A percentile compares a stretch with the other conserved stretches of the same genome.
Conservation (phyloP, 257 asterid genomes). For the Solanum megistacrolobum region DNA sequence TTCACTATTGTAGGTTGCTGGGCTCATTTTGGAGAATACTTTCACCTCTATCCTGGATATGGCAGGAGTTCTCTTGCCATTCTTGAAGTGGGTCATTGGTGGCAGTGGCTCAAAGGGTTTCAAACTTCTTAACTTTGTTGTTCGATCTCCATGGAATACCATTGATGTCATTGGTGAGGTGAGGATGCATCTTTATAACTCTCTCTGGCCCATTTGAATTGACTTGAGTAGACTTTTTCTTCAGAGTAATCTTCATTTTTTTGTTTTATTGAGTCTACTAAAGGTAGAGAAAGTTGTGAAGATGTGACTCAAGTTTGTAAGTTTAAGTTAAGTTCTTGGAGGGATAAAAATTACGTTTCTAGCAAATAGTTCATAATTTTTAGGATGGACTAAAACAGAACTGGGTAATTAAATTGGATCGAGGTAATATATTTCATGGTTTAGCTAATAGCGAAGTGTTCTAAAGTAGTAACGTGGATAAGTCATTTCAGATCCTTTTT, state of each 20-base stretch:
- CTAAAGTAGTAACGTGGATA: not conserved
- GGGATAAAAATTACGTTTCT: not conserved
- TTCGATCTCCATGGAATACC: constrained; percentile 97
- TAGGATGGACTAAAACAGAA: not conserved
- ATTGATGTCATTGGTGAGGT: constrained; percentile 81
- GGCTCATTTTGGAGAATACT: constrained; percentile 79
- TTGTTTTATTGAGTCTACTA: not conserved
- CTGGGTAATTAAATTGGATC: not conserved
- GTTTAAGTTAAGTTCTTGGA: not conserved
- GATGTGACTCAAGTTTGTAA: not conserved
- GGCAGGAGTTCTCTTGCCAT: constrained; percentile 92
- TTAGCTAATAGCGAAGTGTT: not conserved
- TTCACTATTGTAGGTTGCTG: constrained; percentile 54
- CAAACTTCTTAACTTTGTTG: constrained; percentile 63
- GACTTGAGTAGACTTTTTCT: not conserved
- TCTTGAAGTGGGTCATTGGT: constrained; percentile 89
- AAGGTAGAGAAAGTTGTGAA: not conserved
- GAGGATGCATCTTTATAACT: constrained; percentile 12
- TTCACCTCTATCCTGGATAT: constrained; percentile 95
- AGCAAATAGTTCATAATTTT: not conserved
- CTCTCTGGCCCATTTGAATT: not conserved
- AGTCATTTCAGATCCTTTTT: not conserved
- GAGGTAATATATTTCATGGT: not conserved
- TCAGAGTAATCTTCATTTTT: not conserved
- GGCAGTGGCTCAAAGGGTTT: constrained; percentile 71